Conservation (phyloP, 805 yeast genomes). For the Sugiyamaella qingdaonensis region DNA sequence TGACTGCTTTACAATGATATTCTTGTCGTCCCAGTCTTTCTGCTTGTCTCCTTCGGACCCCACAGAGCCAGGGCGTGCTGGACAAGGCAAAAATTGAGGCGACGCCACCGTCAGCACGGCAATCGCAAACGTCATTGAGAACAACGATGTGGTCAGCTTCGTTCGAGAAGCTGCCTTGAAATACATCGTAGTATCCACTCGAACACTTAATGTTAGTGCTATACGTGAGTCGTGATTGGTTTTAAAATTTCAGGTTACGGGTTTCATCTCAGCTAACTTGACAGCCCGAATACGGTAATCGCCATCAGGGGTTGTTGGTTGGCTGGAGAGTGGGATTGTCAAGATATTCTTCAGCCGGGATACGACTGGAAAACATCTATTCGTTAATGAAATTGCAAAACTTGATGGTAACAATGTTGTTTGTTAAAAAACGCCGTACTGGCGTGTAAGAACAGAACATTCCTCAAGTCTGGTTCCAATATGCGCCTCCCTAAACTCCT, state of each 20-base stretch:
- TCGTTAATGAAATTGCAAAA: too few species aligned
- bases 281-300: too few species aligned
- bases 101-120: conserved; percentile 62
- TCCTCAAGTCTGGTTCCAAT: too few species aligned
- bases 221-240: neutral
- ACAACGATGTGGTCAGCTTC: conserved; percentile 58
- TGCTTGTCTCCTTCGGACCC: conserved; percentile 15
- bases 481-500: too few species aligned
- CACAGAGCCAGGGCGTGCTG: conserved; percentile 19
- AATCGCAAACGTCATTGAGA: conserved; percentile 69
- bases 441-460: too few species aligned
- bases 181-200: conserved; percentile 38
- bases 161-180: conserved; percentile 55
- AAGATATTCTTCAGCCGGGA: too few species aligned
- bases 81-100: conserved; percentile 37
- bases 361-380: too few species aligned
- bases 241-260: neutral
- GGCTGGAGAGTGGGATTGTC: too few species aligned
- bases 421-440: too few species aligned
- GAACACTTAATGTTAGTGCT: neutral
- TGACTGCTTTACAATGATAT: conserved; percentile 4
- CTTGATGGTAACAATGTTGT: too few species aligned
- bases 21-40: conserved; percentile 8
- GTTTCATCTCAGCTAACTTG: neutral
- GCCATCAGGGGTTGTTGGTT: too few species aligned